phyloP scores from a whole-genome alignment of 2,329 filamentous ascomycete genomes.

The Diplodia corticola region DNA sequence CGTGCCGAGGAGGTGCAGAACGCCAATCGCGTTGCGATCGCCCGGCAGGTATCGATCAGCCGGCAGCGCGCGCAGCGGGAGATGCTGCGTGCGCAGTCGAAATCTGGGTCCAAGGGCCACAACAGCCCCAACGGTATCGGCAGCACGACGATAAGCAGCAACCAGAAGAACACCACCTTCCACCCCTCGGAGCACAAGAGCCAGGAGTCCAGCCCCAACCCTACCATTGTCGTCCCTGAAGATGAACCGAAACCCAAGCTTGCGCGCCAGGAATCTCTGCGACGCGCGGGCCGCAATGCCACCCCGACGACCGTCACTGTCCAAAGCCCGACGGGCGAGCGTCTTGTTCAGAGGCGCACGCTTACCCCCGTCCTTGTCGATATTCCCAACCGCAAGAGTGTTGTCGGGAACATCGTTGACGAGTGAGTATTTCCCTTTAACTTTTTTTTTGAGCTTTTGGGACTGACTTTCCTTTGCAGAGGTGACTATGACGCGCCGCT shows the following conservation, averaged over 20 bases:
- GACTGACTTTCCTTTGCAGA: background rate
- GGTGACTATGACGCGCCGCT: background rate
- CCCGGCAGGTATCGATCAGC: conserved; percentile 22
- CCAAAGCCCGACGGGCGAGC: conserved; percentile 16
- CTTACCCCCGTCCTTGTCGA: conserved; percentile 15
- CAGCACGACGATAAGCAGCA: conserved; percentile 16
- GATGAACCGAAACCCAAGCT: conserved; percentile 14
- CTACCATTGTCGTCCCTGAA: conserved; percentile 1
- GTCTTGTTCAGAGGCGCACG: conserved; percentile 15
- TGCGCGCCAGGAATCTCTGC: conserved; percentile 9
- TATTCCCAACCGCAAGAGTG: conserved; percentile 19
- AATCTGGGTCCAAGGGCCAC: background rate
- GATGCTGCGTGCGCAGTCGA: conserved; percentile 17
- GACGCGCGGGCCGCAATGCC: background rate
- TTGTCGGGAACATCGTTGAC: conserved; percentile 15
- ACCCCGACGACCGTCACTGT: background rate
- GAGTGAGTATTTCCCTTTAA: background rate
- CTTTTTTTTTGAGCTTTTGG: background rate
- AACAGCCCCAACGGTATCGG: conserved; percentile 13
- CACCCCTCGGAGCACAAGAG: background rate
- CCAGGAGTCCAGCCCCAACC: background rate
- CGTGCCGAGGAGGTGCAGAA: conserved; percentile 22
- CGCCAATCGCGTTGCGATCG: conserved; percentile 20
- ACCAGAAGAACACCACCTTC: background rate
- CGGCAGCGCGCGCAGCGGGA: conserved; percentile 20